Conservation (phyloP, 805 yeast genomes). For the Candida loeiensis region DNA sequence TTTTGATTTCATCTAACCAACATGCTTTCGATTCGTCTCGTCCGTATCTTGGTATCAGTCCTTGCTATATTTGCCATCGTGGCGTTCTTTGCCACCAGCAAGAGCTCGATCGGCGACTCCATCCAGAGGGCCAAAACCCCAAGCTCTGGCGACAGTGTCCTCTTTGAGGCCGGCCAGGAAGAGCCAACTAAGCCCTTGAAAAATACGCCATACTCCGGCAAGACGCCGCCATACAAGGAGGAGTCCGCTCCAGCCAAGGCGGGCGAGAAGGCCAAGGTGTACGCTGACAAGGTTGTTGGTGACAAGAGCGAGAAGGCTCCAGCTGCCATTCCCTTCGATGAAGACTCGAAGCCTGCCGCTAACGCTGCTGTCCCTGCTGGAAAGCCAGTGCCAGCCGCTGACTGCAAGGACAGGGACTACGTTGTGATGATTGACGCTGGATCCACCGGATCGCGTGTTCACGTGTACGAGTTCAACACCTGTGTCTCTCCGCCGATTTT, state of each 20-base stretch:
- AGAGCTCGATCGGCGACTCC: slow-evolving; percentile 31
- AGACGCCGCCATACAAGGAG: slow-evolving; percentile 33
- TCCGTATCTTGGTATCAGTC: slow-evolving; percentile 51
- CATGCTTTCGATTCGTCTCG: slow-evolving; percentile 44
- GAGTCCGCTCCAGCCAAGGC: slow-evolving; percentile 9
- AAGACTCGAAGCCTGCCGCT: slow-evolving; percentile 7
- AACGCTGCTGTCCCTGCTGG: slow-evolving; percentile 8
- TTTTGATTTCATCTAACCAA: neutral
- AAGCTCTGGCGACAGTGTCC: slow-evolving; percentile 20
- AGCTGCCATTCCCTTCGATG: slow-evolving; percentile 13
- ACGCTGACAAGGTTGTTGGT: slow-evolving; percentile 23
- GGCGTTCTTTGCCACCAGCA: slow-evolving; percentile 46
- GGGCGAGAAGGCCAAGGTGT: slow-evolving; percentile 16
- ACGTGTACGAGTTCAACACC: slow-evolving; percentile 86
- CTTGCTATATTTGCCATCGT: slow-evolving; percentile 49
- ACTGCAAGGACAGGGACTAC: slow-evolving; percentile 49
- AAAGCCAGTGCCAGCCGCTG: slow-evolving; percentile 4
- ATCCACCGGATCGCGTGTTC: slow-evolving; percentile 94
- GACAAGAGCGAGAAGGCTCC: slow-evolving; percentile 13
- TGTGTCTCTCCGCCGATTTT: slow-evolving; percentile 82
- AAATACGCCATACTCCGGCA: slow-evolving; percentile 33
- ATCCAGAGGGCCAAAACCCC: slow-evolving; percentile 30
- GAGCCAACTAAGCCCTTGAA: slow-evolving; percentile 26
- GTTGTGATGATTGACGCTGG: slow-evolving; percentile 98
- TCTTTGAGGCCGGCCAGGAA: slow-evolving; percentile 18